Conservation (phyloP, 2,329 filamentous ascomycete genomes). For the Phyllosticta citribraziliensis region DNA sequence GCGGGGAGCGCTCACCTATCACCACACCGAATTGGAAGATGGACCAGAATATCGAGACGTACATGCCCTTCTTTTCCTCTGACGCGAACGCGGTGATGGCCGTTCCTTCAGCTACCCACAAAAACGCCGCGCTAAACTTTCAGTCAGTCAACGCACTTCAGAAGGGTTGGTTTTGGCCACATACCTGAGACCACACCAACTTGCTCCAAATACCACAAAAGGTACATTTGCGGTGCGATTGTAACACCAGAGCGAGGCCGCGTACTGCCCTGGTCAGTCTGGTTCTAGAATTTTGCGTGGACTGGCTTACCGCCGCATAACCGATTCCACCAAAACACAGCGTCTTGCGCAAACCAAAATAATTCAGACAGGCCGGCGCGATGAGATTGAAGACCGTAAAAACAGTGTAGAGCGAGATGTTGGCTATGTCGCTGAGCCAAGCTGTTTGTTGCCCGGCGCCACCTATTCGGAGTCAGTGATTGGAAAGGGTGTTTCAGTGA, state of each 20-base stretch:
- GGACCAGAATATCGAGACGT: not conserved
- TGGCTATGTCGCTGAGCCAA: not conserved
- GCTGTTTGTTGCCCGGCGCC: not conserved
- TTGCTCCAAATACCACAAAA: not conserved
- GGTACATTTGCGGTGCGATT: not conserved
- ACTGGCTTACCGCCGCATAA: not conserved
- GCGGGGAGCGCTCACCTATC: not conserved
- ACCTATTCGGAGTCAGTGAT: not conserved
- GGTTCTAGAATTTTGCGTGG: not conserved
- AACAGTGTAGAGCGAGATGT: not conserved
- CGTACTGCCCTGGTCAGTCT: not conserved
- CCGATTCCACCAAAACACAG: not conserved
- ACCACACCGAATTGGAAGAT: not conserved
- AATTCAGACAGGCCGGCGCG: not conserved
- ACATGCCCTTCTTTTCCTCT: not conserved
- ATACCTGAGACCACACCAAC: not conserved
- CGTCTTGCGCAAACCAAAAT: not conserved
- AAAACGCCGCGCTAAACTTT: not conserved
- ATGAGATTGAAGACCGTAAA: not conserved
- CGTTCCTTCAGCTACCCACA: not conserved
- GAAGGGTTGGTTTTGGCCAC: not conserved
- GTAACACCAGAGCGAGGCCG: not conserved
- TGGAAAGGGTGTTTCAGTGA: too few species aligned
- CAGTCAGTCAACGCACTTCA: not conserved
- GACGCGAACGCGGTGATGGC: not conserved